Evolutionary conservation across 257 asterid genomes (phyloP), one percentile per base, ranked within the genome.

Genomic region (Solanum boliviense): DNA sequence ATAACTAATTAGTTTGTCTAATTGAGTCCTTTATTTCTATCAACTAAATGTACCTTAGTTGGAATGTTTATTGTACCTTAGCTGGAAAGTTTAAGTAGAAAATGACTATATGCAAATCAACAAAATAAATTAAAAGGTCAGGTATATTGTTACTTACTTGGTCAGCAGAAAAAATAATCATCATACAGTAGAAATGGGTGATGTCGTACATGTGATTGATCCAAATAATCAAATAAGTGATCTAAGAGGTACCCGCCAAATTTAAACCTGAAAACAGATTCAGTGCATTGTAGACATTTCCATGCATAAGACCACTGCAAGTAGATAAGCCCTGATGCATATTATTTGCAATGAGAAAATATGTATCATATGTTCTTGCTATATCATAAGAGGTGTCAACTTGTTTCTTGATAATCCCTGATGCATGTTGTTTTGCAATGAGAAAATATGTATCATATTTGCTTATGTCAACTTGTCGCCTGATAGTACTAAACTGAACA

Each of bases 401-500:
- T 36, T 36, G 39, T 36, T 36, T 36, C 39, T 36, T 1, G 39
- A 36, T 36, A 36, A 36, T 7, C 39, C 39, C 9, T 36, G 39
- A 36, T 36, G 39, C 39, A 1, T 36, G 39, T 36, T 36, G 39
- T 36, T 36, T 36, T 36, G 3, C 39, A 36, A 36, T 36, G 39
- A 36, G 9, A 36, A 36, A 36, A 36, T 36, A 36, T 7, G 39
- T 36, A 36, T 36, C 39, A 36, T 36, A 36, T 36, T 36, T 36
- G 7, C 39, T 36, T 36, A 7, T 1, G 39, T 36, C 92, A n/a
- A 10, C 46, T 41, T 41, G 13, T 41, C 13, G 98, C 94, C 86
- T 92, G 96, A 72, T 93, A 95, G 91, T 91, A 93, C 78, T 74
- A 84, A 25, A 94, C 92, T 20, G 91, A 88, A 87, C 98, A 94